Conservation (phyloP, 208 protist species). For the Vickermania spadyakhi region DNA sequence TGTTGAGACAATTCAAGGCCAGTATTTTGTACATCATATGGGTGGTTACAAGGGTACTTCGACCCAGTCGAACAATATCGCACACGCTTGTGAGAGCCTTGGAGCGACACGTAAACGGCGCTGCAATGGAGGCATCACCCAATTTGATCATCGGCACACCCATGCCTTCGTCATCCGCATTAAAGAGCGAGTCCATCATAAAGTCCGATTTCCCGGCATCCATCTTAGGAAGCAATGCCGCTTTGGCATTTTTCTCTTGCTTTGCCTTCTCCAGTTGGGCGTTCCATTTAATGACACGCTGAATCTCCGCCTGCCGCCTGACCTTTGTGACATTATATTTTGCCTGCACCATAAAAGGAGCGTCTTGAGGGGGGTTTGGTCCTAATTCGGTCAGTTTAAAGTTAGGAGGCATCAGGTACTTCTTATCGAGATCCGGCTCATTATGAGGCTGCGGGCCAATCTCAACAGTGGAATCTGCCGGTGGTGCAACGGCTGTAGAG, state of each 20-base stretch:
- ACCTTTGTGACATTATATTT: slow-evolving; percentile 69
- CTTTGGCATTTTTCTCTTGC: slow-evolving; percentile 46
- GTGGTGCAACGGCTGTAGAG: slow-evolving; percentile 48
- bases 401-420: slow-evolving; percentile 65
- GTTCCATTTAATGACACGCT: slow-evolving; percentile 73
- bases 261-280: slow-evolving; percentile 49
- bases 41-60: slow-evolving; percentile 97
- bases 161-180: slow-evolving; percentile 57
- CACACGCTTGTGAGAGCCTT: slow-evolving; percentile 81
- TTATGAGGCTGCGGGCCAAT: slow-evolving; percentile 74
- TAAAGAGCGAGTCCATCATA: slow-evolving; percentile 87
- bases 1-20: slow-evolving; percentile 97
- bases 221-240: slow-evolving; percentile 22
- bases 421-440: slow-evolving; percentile 72
- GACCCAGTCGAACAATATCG: slow-evolving; percentile 95
- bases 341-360: slow-evolving; percentile 72
- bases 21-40: slow-evolving; percentile 99
- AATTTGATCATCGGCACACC: slow-evolving; percentile 89
- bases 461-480: slow-evolving; percentile 7
- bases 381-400: slow-evolving; percentile 80
- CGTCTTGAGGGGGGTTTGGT: slow-evolving; percentile 34
- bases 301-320: slow-evolving; percentile 76
- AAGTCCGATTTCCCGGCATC: slow-evolving; percentile 45
- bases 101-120: slow-evolving; percentile 90
- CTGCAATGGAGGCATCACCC: slow-evolving; percentile 90